Conservation (phyloP, 2,329 filamentous ascomycete species). For the Botrytis cinerea region DNA sequence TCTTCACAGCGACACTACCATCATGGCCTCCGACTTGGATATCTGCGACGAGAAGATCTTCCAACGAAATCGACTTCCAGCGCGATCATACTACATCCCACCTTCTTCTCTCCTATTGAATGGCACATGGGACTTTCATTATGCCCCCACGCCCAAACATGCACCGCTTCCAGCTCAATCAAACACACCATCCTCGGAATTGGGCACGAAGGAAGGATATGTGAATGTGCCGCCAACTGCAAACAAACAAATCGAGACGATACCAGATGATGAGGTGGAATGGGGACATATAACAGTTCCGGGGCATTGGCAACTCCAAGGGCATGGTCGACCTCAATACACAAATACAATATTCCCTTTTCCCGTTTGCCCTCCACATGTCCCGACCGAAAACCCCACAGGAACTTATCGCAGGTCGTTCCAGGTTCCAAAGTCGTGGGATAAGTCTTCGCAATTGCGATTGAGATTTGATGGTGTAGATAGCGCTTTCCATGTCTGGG, state of each 20-base stretch:
- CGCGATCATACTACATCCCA: slow-evolving; percentile 56
- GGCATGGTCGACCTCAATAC: slow-evolving; percentile 63
- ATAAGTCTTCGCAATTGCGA: slow-evolving; percentile 53
- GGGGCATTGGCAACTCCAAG: slow-evolving; percentile 70
- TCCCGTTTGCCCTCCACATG: slow-evolving; percentile 62
- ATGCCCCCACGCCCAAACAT: slow-evolving; percentile 49
- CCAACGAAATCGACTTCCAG: slow-evolving; percentile 54
- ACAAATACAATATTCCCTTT: slow-evolving; percentile 69
- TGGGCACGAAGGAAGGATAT: neutral
- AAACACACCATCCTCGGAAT: slow-evolving; percentile 11
- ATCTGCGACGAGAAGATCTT: slow-evolving; percentile 55
- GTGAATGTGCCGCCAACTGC: neutral
- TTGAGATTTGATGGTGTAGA: slow-evolving; percentile 73
- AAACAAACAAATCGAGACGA: neutral
- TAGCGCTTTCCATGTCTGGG: slow-evolving; percentile 68
- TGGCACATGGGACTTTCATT: slow-evolving; percentile 59
- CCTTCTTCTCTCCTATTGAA: slow-evolving; percentile 54
- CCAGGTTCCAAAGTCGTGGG: slow-evolving; percentile 47
- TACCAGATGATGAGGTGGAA: slow-evolving; percentile 1
- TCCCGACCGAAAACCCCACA: slow-evolving; percentile 56
- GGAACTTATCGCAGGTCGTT: slow-evolving; percentile 55
- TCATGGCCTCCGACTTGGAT: slow-evolving; percentile 40
- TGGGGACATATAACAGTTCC: slow-evolving; percentile 55
- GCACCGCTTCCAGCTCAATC: slow-evolving; percentile 43
- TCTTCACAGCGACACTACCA: neutral